Evolutionary conservation across 352 stramenopile species (phyloP), one percentile per base, ranked within the genome.

Genomic region (Pythium plurisporium): DNA sequence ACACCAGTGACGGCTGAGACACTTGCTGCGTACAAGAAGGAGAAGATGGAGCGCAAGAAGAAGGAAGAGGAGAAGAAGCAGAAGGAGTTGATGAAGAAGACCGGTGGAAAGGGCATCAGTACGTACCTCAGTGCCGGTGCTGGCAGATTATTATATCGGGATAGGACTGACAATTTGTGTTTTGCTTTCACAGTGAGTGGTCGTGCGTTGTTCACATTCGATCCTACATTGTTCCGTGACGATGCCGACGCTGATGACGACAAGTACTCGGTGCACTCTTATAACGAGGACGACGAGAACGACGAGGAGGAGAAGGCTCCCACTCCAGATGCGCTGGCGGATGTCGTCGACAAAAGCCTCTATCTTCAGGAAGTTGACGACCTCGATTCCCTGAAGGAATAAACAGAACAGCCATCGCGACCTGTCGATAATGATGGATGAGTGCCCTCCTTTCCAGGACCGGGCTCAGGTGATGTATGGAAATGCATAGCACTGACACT

Each of bases 221-320:
- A 97, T 60, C 83, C 89, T 27, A 90, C 82, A 29, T 74, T 97
- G 69, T 97, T 97, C 81, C 79, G 82, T 49, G 89, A 97, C 70
- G 89, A 96, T 42, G 89, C 89, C 25, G 87, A 89, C 64, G 87
- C 88, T 52, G 83, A 90, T 59, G 87, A 94, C 27, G 84, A 96
- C 51, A 67, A 71, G 44, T 94, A 95, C 67, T 87, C 81, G 20
- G 65, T 90, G 37, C 76, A 89, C 48, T 79, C 80, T 30, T 63
- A 77, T 17, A 67, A 79, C 49, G 66, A 77, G 26, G 72, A 84
- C 6, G 69, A 80, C 9, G 70, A 85, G 22, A 64, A 73, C 33
- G 65, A 73, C 7, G 65, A 86, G 2, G 72, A 85, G 37, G 64
- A 86, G 38, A 79, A 86, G 22, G 42, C 62, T 29, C 38, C 62